Base-by-base conservation (phyloP, 2,329 filamentous ascomycete genomes). In the Teratosphaeriaceae sp. region DNA sequence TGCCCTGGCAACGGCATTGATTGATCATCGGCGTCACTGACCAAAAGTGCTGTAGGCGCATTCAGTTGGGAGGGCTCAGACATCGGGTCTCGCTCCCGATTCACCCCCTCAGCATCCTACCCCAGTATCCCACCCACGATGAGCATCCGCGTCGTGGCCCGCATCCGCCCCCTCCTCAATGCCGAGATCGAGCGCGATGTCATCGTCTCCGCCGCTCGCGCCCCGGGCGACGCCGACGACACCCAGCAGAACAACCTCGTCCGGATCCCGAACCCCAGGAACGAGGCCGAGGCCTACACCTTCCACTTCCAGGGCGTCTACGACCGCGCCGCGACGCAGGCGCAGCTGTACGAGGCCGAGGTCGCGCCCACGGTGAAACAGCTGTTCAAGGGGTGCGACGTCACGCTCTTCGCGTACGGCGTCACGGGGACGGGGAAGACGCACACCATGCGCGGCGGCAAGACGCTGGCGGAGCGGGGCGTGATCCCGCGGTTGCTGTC, bases 351-450 rank as follows among this genome's bases (percentile, higher is more conserved):
- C 63, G 85, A 89, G 51, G 79, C 83, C 27, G 90, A 97, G 78
- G 86, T 97, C 54, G 76, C 87, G 30, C 88, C 90, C 1, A 88
- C 89, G 39, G 74, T 96, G 50, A 96, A 95, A 64, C 85, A 92
- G 42, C 79, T 97, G 8, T 96, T 97, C 68, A 82, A 96, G 61
- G 92, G 92, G 43, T 98, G 95, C 76, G 98, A 98, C 78, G 92
- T 98, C 46, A 98, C 92, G 3, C 79, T 98, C 29, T 74, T 98
- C 58, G 92, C 92, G 31, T 98, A 98, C 60, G 92, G 92, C 53
- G 92, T 98, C 70, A 98, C 92, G 15, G 94, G 92, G 42, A 89
- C 92, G 5, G 92, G 92, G 55, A 98, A 98, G 69, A 97, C 92
- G 4, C 96, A 95, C 62, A 98, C 92, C 0, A 98, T 98, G 92